A percentile compares a stretch with the other conserved stretches of the same genome.
These are phyloP conservation scores for Arctium minus DNA, from an alignment of 129 eudicot species.

Conservation along the genomic window DNA sequence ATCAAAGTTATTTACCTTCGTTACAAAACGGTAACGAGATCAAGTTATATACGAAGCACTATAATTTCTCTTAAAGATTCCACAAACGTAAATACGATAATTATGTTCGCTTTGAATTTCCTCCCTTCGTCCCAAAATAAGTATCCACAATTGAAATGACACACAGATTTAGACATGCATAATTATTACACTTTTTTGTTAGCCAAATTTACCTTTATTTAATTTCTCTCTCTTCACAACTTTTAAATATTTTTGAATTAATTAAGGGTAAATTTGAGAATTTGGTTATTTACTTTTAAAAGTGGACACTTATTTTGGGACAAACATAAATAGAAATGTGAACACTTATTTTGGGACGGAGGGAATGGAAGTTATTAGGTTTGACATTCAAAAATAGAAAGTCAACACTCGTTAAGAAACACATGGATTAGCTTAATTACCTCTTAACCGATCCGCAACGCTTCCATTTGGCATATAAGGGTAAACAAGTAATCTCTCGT, in stretches of 20 bases:
- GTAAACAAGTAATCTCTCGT: constrained; percentile 88
- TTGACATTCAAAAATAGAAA: constrained; percentile 4
- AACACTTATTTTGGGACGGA: too few relatives aligned
- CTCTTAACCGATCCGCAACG: constrained; percentile 95
- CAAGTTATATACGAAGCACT: not conserved
- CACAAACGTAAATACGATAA: not conserved
- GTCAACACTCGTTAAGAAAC: not conserved
- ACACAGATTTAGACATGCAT: too few relatives aligned
- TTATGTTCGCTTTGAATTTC: not conserved
- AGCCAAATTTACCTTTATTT: too few relatives aligned
- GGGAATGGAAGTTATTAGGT: not conserved
- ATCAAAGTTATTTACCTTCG: not conserved
- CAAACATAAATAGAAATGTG: too few relatives aligned
- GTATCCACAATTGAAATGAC: too few relatives aligned
- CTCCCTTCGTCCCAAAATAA: too few relatives aligned
- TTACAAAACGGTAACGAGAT: not conserved
- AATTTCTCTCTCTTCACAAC: too few relatives aligned
- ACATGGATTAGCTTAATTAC: constrained; percentile 30
- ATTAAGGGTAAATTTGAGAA: too few relatives aligned
- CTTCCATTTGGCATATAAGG: constrained; percentile 99
- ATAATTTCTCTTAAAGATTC: not conserved
- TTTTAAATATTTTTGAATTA: too few relatives aligned
- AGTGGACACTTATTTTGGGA: too few relatives aligned
- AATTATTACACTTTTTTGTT: too few relatives aligned
- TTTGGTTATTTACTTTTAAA: too few relatives aligned